Evolutionary conservation across 805 yeast species (phyloP), one percentile per base, ranked within the genome.

Genomic region (Candida alai): DNA sequence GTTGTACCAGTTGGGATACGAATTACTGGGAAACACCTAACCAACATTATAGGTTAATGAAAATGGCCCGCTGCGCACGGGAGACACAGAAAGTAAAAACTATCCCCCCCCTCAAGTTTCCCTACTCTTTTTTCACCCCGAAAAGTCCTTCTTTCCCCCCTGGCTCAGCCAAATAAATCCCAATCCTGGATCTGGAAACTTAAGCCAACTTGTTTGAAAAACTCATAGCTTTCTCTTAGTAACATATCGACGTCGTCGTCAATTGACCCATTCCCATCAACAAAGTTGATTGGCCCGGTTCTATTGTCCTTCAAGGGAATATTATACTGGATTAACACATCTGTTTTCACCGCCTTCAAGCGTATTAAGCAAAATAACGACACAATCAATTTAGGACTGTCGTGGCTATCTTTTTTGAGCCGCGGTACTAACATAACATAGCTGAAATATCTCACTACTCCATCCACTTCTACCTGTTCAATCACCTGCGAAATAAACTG

Each of bases 341-440:
- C 95, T 1, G 89, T 78, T 2, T 59, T 60, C 1, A 61, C 74
- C 31, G 65, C 65, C 8, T 51, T 43, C 17, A 82, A 45, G 35
- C 89, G 62, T 21, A 82, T 56, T 27, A 84, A 52, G 0, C 77
- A 81, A n/a, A 81, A 44, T 11, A 80, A 65, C 10, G 79, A 58
- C 10, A 73, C 68, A 12, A 36, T 24, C 9, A 24, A 17, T 7
- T 4, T 15, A 7, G 35, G 36, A 12, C 28, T 18, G 14, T 19
- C 22, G 9, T 21, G 19, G 16, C 33, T 24, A 14, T 16, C 21
- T 14, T 20, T 32, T 7, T 10, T 15, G 17, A 24, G 30, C n/a
- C 26, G 10, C n/a, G 21, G 18, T 4, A 28, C 30, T 13, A 29
- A 23, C 12, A 17, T 28, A 2, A 30, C 24, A 23, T 20, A 18